phyloP scores from a whole-genome alignment of 2,329 filamentous ascomycete genomes.

The Aspergillus sp. region DNA sequence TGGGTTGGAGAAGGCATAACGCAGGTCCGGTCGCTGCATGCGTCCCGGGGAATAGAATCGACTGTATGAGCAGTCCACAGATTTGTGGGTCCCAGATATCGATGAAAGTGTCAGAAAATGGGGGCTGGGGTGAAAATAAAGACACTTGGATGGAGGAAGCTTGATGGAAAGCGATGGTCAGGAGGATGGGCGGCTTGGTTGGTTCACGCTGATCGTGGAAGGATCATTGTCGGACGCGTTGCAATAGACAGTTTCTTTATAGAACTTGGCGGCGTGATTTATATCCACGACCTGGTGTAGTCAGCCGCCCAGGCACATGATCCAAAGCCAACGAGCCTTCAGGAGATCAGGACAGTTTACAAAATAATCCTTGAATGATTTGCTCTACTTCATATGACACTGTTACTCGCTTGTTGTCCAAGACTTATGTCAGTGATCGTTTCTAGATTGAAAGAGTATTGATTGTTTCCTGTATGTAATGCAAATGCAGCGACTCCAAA shows the following conservation, averaged over 20 bases:
- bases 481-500: too few species aligned
- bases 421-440: too few species aligned
- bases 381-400: too few species aligned
- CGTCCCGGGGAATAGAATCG: neutral
- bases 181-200: slow-evolving; percentile 4
- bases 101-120: neutral
- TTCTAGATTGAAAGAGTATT: too few species aligned
- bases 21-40: slow-evolving; percentile 3
- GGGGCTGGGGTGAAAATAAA: neutral
- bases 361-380: too few species aligned
- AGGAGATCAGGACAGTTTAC: too few species aligned
- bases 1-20: slow-evolving; percentile 23
- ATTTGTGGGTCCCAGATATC: neutral
- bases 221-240: neutral
- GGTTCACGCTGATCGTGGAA: neutral
- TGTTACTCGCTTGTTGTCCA: too few species aligned
- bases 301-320: slow-evolving; percentile 4
- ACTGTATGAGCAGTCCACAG: neutral
- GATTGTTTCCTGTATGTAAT: too few species aligned
- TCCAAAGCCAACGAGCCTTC: neutral
- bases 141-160: neutral
- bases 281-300: slow-evolving; percentile 1
- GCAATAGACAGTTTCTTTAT: neutral
- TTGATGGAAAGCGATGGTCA: slow-evolving; percentile 3
- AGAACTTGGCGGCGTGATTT: neutral